Base-by-base conservation (phyloP, 1,284 basidiomycete species). In the Cryptococcus floricola region DNA sequence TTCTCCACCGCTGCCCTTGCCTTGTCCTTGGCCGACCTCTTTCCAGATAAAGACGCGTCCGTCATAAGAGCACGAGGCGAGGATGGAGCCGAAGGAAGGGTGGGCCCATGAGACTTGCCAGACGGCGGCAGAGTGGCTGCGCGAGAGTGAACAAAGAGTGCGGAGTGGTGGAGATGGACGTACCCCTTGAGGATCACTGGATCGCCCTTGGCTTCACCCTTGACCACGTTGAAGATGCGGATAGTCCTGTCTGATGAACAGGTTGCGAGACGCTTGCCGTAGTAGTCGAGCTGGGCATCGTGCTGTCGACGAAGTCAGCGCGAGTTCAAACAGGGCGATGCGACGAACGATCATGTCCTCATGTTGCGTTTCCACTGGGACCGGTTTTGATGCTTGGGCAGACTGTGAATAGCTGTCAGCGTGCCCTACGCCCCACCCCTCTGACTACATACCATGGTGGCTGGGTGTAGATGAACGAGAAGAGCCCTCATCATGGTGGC, bases 71-170 rank as follows among this genome's bases (percentile, higher is more conserved):
- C 91, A 96, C 38, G 91, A 95, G 18, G 95, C 95, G 50, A 98
- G 85, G 70, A 98, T 96, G 62, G 90, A 87, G 1, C 95, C 95
- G 66, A 91, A 94, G 74, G 92, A 94, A 7, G 96, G 95, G 70
- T 98, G 94, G 7, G 91, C 95, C 96, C 95, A 98, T n/a, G 93
- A 85, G 48, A 98, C 87, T 75, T 96, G 93, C 94, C 95, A 98
- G 39, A 98, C 92, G 4, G 95, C 95, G 16, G 94, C 93, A 13
- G 92, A 91, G 77, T 98, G 96, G 50, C 92, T 80, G 54, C 6
- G 23, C 12, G 39, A 44, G 14, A 23, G 23, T 16, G 19, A 39
- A 8, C 14, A 27, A n/a, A 23, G 45, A 27, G 42, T 13, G 3
- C 53, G 54, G 48, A 4, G 44, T 19, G n/a, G 25, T 28, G 12